Evolutionary conservation across 208 protist genomes (phyloP), one percentile per base, ranked within the genome.

Genomic region (Vickermania ingenoplastis): DNA sequence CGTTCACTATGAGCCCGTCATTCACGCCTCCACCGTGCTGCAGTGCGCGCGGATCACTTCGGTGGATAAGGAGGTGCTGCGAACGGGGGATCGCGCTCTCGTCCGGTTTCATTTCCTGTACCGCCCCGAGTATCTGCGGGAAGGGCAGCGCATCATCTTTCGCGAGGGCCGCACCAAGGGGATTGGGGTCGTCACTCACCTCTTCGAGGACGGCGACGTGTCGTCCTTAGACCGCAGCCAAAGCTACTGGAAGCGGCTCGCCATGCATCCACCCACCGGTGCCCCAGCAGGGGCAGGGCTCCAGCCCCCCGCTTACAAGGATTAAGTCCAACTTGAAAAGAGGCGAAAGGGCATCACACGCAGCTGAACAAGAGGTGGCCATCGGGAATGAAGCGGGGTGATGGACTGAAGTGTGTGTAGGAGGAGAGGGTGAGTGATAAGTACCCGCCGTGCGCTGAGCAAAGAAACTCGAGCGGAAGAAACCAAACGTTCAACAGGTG

Each of bases 1-100:
- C n/a, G 59, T 69, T 1, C 91, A 97, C 69, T 99, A 99, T 77
- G 95, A 99, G 69, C 92, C 96, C 3, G 92, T 98, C 25, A 94
- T 99, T 26, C 97, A 99, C 77, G 97, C 77, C 23, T 76, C 72
- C 0, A 96, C 93, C 1, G 81, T 97, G 48, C 79, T 89, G 41
- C 90, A 96, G 70, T 88, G 87, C 1, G 89, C 87, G 0, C 79
- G 80, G 27, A 93, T 96, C 48, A 89, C 79, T 24, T 84, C 83
- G 49, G 79, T 97, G 2, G 91, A 87, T 51, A 79, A 85, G 48
- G 92, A 96, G 36, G 69, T 96, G 17, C 74, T 98, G 3, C 81
- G 97, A 59, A 98, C 97, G 1, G 97, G 96, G 13, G 96, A 98
- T 61, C 70, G 74, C 21, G 90, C 95, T 1, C 73, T 84, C n/a